Evolutionary conservation across 1,284 basidiomycete genomes (phyloP), one percentile per base, ranked within the genome.

Genomic region (Takashimella tepidaria): DNA sequence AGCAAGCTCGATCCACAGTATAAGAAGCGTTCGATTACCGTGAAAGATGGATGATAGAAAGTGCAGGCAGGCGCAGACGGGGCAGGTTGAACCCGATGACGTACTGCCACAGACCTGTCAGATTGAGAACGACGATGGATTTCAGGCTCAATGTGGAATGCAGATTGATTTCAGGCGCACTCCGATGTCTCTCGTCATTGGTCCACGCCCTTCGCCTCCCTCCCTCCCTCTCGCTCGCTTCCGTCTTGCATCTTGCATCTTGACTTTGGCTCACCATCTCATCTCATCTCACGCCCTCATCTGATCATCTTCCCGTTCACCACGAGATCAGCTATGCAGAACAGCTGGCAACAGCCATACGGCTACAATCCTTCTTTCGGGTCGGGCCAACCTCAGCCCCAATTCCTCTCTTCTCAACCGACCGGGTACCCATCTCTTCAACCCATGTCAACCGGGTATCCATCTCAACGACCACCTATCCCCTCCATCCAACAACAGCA

Each of bases 371-470:
- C 61, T 47, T 53, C 57, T 8, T 68, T 63, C 53, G 56, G 67
- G 23, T 66, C 64, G 31, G 69, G 69, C 13, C 66, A 59, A 46
- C 65, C 59, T 41, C 57, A 60, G 49, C 66, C 65, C 50, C 56
- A 59, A 49, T 60, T 57, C 50, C 44, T 68, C 24, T 27, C 20
- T n/a, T 42, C 69, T 40, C 70, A 73, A 54, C 63, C 62, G 11
- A 74, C 68, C 10, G 69, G 69, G 19, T 69, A 57, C 53, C 59
- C 51, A 6, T 57, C 55, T 12, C 51, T 59, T 64, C 82, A 82
- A 62, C 81, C 83, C 23, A 74, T 80, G 68, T 80, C 81, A 56
- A 84, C 83, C 2, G 73, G 71, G 10, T 72, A 66, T 56, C 53
- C 51, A 16, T 53, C 46, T 8, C 55, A 54, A 49, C 59, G 41